Evolutionary conservation across 352 stramenopile genomes (phyloP), one percentile per base, ranked within the genome.

Genomic region (Blastocystis sp.): DNA sequence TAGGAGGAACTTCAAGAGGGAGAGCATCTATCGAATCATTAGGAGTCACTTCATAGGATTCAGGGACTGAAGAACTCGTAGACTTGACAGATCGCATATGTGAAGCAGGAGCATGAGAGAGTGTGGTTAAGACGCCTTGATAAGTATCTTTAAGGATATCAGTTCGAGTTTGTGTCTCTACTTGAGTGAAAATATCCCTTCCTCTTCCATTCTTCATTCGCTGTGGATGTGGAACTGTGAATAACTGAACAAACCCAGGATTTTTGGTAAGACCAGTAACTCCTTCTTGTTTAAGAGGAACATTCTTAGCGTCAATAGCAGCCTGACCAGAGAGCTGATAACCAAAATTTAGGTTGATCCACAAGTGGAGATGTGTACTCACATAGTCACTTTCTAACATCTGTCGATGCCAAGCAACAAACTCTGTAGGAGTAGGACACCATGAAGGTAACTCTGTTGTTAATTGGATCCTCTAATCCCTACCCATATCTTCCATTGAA

Each of bases 261-360:
- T 71, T 88, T 6, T 78, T 89, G 14, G 57, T 71, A 51, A 86
- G 75, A 24, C 75, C 75, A 11, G 21, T 77, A 16, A 86, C 56
- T 14, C 32, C 35, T 21, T 86, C 75, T 39, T 86, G 75, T 24
- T 73, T 46, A 9, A 86, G 75, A 24, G 75, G 75, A 5, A 89
- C 88, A 42, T 89, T 89, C 39, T 89, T 89, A 16, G 63, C 75
- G 29, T 73, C 69, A 11, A 89, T 65, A 0, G 88, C 88, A 7
- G 88, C 81, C 37, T 87, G 59, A 39, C 88, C 88, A 19, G 66
- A 58, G 52, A 89, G 73, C 24, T 85, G 51, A 46, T 61, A 89
- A 1, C 95, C 95, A 88, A 98, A 98, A 86, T 95, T 97, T n/a
- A 98, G 89, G 87, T 98, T 94, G 85, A 98, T 97, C 95, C 95